Percentiles rank a stretch among this genome's conserved stretches.
These are phyloP conservation scores for Ceratocystis ficicola DNA, from an alignment of 2,329 filamentous ascomycete species.

Conservation along the genomic window DNA sequence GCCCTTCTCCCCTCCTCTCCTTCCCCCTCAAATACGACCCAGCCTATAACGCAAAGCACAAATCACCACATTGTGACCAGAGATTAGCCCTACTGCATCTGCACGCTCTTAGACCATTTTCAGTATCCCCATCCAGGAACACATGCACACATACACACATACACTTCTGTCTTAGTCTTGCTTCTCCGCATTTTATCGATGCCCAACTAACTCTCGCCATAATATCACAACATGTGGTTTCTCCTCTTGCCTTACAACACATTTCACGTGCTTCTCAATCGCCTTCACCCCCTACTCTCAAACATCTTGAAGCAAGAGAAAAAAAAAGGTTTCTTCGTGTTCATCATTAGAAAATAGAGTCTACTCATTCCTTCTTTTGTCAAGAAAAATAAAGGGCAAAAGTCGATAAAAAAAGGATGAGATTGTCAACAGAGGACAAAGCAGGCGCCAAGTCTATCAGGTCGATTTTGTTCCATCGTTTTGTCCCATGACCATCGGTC, in stretches of 20 bases:
- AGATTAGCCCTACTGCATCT: background rate
- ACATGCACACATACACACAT: constrained; percentile 5
- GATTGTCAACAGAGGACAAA: constrained; percentile 9
- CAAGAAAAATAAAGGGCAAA: constrained; percentile 9
- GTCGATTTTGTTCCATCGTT: constrained; percentile 8
- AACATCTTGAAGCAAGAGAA: constrained; percentile 9
- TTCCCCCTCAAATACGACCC: background rate
- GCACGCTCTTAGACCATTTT: background rate
- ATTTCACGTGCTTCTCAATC: background rate
- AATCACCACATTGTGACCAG: background rate
- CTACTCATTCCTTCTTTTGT: constrained; percentile 19
- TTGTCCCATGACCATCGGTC: background rate
- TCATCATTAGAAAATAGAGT: constrained; percentile 19
- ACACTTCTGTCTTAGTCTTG: background rate
- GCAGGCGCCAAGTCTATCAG: background rate
- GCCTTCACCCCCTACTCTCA: background rate
- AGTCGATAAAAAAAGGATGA: constrained; percentile 15
- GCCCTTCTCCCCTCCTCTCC: background rate
- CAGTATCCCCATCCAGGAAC: background rate
- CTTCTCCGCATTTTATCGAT: background rate
- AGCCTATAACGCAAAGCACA: background rate
- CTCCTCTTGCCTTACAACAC: background rate
- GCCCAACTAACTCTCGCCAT: background rate
- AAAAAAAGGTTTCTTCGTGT: constrained; percentile 15
- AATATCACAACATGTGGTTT: background rate